A percentile compares a stretch with the other conserved stretches of the same genome.
Conservation (phyloP, 192 early-diverging fungal species). For the Globomyces pollinis-pini region DNA sequence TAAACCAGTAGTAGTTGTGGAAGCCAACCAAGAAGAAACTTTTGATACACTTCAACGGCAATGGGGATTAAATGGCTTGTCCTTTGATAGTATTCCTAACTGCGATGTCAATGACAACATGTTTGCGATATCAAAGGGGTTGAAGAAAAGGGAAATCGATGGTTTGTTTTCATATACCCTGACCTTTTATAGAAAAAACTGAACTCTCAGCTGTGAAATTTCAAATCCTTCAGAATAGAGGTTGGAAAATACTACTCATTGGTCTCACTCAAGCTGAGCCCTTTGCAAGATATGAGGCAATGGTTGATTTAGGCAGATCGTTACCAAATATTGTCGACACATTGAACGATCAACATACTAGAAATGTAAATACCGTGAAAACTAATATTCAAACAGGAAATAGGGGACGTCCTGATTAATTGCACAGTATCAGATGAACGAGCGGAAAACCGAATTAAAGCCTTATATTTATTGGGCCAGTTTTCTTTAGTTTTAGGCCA, state of each 20-base stretch:
- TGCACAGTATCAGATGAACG: constrained; percentile 42
- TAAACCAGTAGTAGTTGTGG: not conserved
- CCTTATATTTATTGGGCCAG: constrained; percentile 42
- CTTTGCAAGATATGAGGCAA: constrained; percentile 41
- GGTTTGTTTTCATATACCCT: not conserved
- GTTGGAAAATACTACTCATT: constrained; percentile 47
- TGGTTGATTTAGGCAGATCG: constrained; percentile 36
- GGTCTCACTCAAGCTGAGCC: constrained; percentile 46
- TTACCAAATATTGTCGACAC: constrained; percentile 46
- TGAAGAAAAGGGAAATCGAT: constrained; percentile 7
- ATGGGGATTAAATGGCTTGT: constrained; percentile 34
- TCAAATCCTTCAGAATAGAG: constrained; percentile 47
- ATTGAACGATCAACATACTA: constrained; percentile 37
- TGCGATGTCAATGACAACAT: constrained; percentile 30
- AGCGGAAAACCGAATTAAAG: constrained; percentile 42
- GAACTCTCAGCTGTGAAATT: not conserved
- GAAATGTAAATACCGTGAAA: too few relatives aligned
- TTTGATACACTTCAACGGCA: constrained; percentile 1
- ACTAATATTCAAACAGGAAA: too few relatives aligned
- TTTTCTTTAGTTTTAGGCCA: constrained; percentile 32
- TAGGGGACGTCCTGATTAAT: constrained; percentile 34
- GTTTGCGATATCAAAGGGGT: constrained; percentile 35
- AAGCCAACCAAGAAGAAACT: not conserved
- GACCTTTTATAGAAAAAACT: not conserved
- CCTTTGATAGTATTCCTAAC: constrained; percentile 38